phyloP scores from a whole-genome alignment of 176 grass and related monocot species.

The Carex kokanica region DNA sequence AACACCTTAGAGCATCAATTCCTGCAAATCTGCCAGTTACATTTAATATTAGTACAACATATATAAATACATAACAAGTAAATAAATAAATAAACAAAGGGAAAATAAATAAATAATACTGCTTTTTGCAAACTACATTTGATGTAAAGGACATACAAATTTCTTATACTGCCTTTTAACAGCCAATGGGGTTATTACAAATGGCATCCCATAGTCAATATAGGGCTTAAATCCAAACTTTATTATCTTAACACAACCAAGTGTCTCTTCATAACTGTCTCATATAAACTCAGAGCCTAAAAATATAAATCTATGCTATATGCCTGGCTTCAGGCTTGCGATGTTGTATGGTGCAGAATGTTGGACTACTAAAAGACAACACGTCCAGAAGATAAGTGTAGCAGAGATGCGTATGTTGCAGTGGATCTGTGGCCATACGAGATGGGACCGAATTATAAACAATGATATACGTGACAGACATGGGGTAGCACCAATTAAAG shows the following conservation, averaged over 20 bases:
- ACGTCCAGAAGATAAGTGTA: too few relatives aligned
- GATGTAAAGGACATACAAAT: background rate
- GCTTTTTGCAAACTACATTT: background rate
- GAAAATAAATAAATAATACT: background rate
- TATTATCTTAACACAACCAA: background rate
- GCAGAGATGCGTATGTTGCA: too few relatives aligned
- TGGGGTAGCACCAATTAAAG: too few relatives aligned
- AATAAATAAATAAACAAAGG: background rate
- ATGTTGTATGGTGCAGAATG: too few relatives aligned
- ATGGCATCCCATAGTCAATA: background rate
- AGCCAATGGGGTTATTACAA: background rate
- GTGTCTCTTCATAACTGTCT: background rate
- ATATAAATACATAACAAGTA: constrained; percentile 6
- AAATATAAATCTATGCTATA: background rate
- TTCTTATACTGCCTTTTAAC: background rate
- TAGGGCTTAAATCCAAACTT: background rate
- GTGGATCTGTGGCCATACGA: too few relatives aligned
- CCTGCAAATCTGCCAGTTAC: constrained; percentile 78
- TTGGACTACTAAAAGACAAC: too few relatives aligned
- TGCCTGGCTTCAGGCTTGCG: too few relatives aligned
- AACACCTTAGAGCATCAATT: constrained; percentile 80
- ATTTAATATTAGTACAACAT: background rate
- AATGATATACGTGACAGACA: too few relatives aligned
- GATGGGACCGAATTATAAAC: too few relatives aligned
- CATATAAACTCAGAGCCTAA: background rate